Conservation (phyloP, 306 rosid genomes). For the Mimosa pudica region DNA sequence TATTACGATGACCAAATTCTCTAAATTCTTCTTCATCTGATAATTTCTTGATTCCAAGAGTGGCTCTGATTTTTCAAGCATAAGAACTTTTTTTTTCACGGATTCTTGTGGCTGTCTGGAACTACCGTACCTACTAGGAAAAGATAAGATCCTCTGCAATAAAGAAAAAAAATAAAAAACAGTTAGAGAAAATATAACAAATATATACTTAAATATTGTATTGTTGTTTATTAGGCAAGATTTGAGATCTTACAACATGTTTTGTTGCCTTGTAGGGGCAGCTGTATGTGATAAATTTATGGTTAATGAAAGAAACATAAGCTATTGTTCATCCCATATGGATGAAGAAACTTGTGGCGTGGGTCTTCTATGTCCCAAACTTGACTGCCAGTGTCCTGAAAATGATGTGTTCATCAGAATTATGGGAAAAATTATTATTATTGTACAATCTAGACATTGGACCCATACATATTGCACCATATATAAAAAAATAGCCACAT, state of each 20-base stretch:
- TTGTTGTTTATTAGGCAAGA: conserved; percentile 36
- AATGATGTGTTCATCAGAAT: conserved; percentile 45
- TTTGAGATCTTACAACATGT: conserved; percentile 61
- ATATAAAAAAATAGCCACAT: neutral
- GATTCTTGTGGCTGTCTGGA: conserved; percentile 37
- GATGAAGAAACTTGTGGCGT: conserved; percentile 65
- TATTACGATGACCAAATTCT: neutral
- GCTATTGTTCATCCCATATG: conserved; percentile 66
- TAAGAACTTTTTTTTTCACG: conserved; percentile 35
- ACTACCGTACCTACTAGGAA: conserved; percentile 31
- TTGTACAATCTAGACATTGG: neutral
- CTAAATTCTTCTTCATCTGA: conserved; percentile 22
- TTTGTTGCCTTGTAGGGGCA: conserved; percentile 50
- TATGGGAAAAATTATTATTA: neutral
- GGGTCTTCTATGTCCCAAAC: conserved; percentile 83
- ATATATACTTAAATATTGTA: neutral
- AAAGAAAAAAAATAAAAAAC: conserved; percentile 20
- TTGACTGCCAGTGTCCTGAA: conserved; percentile 64
- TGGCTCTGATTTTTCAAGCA: conserved; percentile 24
- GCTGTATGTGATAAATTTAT: conserved; percentile 19
- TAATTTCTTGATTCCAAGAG: conserved; percentile 13
- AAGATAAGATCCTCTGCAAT: conserved; percentile 18
- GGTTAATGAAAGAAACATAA: conserved; percentile 60
- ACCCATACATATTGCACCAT: neutral
- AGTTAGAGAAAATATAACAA: neutral